Percentiles rank a stretch among this genome's conserved stretches.
phyloP scores from a whole-genome alignment of 1,284 basidiomycete species.

The Lignosus rhinocerotis region DNA sequence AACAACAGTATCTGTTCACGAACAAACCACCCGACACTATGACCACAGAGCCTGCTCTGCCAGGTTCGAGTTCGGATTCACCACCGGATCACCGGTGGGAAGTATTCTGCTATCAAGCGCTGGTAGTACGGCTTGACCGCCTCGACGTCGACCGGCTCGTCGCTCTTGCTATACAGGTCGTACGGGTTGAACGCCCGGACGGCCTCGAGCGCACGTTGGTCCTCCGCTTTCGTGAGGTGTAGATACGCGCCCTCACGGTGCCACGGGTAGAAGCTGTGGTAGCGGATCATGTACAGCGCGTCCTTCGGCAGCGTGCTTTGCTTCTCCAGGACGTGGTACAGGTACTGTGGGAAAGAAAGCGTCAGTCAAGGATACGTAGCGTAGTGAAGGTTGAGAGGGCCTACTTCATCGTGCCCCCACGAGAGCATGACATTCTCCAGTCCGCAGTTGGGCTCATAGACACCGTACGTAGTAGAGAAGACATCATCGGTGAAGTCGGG shows the following conservation, averaged over 20 bases:
- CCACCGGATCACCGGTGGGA: slow-evolving; percentile 80
- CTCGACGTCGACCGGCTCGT: slow-evolving; percentile 63
- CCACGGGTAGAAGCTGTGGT: slow-evolving; percentile 96
- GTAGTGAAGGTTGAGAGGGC: slow-evolving; percentile 18
- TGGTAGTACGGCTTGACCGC: slow-evolving; percentile 83
- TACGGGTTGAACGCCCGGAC: slow-evolving; percentile 86
- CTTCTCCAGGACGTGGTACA: slow-evolving; percentile 76
- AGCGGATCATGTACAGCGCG: slow-evolving; percentile 89
- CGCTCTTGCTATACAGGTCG: slow-evolving; percentile 89
- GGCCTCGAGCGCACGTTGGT: slow-evolving; percentile 61
- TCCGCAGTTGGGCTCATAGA: slow-evolving; percentile 84
- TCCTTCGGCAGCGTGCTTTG: slow-evolving; percentile 82
- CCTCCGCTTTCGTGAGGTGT: slow-evolving; percentile 75
- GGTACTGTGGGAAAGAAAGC: slow-evolving; percentile 48
- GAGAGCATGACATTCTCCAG: slow-evolving; percentile 90
- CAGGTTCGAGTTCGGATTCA: slow-evolving; percentile 32
- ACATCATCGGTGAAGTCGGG: slow-evolving; percentile 73
- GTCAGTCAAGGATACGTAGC: not conserved
- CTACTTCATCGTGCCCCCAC: slow-evolving; percentile 88
- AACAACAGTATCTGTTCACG: no score
- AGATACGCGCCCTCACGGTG: slow-evolving; percentile 83
- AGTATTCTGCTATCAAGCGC: slow-evolving; percentile 80
- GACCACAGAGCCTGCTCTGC: no score
- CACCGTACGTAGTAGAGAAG: slow-evolving; percentile 80
- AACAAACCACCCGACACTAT: no score